These are phyloP conservation scores for Saksenaea oblongispora DNA, from an alignment of 371 early-diverging fungal species.

Conservation along the genomic window DNA sequence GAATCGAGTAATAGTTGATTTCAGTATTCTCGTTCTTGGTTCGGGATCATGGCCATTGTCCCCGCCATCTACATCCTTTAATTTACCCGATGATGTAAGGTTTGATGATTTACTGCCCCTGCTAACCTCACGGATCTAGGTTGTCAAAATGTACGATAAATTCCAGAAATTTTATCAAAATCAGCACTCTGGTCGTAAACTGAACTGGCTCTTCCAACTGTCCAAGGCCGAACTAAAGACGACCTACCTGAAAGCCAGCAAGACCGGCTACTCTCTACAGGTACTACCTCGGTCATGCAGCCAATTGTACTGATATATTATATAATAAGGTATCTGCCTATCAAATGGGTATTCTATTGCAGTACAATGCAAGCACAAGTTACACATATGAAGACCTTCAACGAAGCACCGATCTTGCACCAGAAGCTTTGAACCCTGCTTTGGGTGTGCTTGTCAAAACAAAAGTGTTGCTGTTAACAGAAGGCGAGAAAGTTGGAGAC, in stretches of 20 bases:
- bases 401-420: constrained; percentile 67
- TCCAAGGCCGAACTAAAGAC: constrained; percentile 90
- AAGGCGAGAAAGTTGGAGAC: constrained; percentile 58
- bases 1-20: constrained; percentile 61
- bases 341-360: constrained; percentile 88
- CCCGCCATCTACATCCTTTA: constrained; percentile 75
- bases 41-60: constrained; percentile 92
- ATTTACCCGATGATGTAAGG: constrained; percentile 79
- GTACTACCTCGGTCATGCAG: constrained; percentile 27
- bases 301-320: not conserved
- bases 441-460: constrained; percentile 82
- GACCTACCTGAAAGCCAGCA: constrained; percentile 69
- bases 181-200: constrained; percentile 82
- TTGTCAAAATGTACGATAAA: constrained; percentile 75
- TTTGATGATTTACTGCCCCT: not conserved
- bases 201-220: constrained; percentile 92
- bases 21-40: constrained; percentile 83
- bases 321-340: constrained; percentile 69
- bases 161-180: constrained; percentile 84
- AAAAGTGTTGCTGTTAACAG: constrained; percentile 63
- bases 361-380: constrained; percentile 71
- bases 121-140: constrained; percentile 22
- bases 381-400: constrained; percentile 70
- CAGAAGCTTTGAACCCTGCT: constrained; percentile 69
- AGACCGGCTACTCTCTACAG: constrained; percentile 74